These are phyloP conservation scores for Phytophthora boehmeriae DNA, from an alignment of 352 stramenopile genomes.

Conservation along the genomic window DNA sequence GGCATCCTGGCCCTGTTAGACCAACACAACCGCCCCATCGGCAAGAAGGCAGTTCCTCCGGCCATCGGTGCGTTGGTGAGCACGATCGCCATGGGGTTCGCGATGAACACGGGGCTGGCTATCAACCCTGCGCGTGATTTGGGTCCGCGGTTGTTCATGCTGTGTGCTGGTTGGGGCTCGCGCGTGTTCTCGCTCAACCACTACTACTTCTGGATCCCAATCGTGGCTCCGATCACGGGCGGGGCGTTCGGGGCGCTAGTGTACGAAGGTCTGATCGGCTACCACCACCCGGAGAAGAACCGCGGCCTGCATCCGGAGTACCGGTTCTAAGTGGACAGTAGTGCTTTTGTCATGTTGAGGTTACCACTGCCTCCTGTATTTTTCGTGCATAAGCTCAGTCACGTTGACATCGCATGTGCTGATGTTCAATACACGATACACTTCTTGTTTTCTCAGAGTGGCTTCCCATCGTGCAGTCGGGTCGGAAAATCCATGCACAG, in stretches of 20 bases:
- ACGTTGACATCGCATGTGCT: neutral
- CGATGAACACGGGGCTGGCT: slow-evolving; percentile 34
- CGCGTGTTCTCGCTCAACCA: slow-evolving; percentile 46
- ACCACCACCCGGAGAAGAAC: slow-evolving; percentile 51
- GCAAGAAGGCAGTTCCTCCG: slow-evolving; percentile 18
- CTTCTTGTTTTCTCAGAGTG: too few relatives aligned
- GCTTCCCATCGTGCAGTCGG: too few relatives aligned
- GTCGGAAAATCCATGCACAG: neutral
- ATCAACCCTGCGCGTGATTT: slow-evolving; percentile 50
- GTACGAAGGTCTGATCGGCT: slow-evolving; percentile 43
- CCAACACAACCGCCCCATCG: slow-evolving; percentile 37
- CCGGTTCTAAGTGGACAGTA: slow-evolving; percentile 15
- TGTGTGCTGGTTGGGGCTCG: slow-evolving; percentile 48
- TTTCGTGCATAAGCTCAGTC: neutral
- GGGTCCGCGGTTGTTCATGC: slow-evolving; percentile 46
- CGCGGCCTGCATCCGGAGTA: slow-evolving; percentile 25
- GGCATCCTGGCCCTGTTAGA: slow-evolving; percentile 34
- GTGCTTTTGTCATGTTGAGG: neutral
- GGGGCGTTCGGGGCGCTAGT: slow-evolving; percentile 35
- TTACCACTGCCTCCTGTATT: neutral
- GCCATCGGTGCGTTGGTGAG: slow-evolving; percentile 25
- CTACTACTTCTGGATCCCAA: slow-evolving; percentile 64
- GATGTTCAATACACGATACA: neutral
- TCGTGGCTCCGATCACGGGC: slow-evolving; percentile 49
- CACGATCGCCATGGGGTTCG: slow-evolving; percentile 30